Percentiles rank a stretch among this genome's conserved stretches.
Conservation (phyloP, 1,284 basidiomycete species). For the Malassezia sympodialis region DNA sequence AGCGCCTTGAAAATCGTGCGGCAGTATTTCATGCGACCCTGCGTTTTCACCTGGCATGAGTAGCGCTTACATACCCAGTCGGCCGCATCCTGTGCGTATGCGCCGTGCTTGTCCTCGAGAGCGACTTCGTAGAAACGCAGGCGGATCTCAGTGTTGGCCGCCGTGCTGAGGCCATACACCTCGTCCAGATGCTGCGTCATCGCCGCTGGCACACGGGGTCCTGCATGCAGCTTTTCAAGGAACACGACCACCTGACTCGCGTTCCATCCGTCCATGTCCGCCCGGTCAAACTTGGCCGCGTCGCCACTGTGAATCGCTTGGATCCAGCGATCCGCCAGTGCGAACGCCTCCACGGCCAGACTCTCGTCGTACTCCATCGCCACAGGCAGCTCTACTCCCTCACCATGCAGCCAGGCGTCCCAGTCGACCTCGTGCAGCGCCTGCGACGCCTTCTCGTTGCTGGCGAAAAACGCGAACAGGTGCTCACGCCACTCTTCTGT, state of each 20-base stretch:
- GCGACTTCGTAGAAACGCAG: conserved; percentile 53
- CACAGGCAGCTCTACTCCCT: conserved; percentile 65
- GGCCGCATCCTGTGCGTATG: conserved; percentile 51
- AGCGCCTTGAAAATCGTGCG: conserved; percentile 51
- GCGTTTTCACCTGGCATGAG: conserved; percentile 41
- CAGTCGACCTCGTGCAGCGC: conserved; percentile 60
- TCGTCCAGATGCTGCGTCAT: conserved; percentile 49
- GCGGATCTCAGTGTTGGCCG: conserved; percentile 51
- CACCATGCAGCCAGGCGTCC: conserved; percentile 75
- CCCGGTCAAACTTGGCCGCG: conserved; percentile 19
- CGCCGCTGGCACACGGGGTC: conserved; percentile 39
- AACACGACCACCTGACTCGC: conserved; percentile 51
- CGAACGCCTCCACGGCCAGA: conserved; percentile 59
- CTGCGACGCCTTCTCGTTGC: conserved; percentile 48
- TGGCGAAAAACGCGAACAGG: conserved; percentile 66
- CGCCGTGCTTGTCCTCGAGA: conserved; percentile 49
- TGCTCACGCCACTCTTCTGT: conserved; percentile 80
- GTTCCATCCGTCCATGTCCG: conserved; percentile 39
- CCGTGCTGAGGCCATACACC: conserved; percentile 49
- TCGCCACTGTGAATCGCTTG: conserved; percentile 22
- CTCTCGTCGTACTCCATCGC: conserved; percentile 72
- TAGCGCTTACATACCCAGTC: conserved; percentile 47
- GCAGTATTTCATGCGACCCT: conserved; percentile 52
- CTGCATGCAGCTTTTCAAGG: conserved; percentile 51
- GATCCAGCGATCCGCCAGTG: conserved; percentile 65